A percentile compares a stretch with the other conserved stretches of the same genome.
These are phyloP conservation scores for Daldinia grandis DNA, from an alignment of 495 filamentous ascomycete species.

Conservation along the genomic window DNA sequence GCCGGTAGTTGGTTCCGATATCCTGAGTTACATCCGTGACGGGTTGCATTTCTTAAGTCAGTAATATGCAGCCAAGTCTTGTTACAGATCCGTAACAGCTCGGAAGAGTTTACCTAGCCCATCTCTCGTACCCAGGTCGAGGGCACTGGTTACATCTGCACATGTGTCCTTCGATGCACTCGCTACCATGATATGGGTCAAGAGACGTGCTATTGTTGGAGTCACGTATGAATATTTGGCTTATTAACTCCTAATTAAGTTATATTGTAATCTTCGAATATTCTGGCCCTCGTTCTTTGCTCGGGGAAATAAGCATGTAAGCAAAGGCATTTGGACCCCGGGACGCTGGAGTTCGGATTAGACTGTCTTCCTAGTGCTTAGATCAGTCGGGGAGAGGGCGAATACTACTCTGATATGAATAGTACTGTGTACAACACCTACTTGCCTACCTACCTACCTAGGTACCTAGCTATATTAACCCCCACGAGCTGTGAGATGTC, in stretches of 20 bases:
- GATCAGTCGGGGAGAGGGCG: neutral
- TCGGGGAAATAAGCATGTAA: conserved; percentile 4
- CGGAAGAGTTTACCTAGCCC: neutral
- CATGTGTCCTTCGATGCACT: neutral
- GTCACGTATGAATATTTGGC: neutral
- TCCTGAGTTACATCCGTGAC: neutral
- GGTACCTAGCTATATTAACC: no score
- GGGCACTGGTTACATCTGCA: neutral
- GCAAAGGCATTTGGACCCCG: conserved; percentile 1
- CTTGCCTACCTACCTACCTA: no score
- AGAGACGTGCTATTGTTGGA: neutral
- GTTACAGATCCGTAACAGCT: neutral
- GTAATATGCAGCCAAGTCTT: neutral
- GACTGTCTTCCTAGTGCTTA: conserved; percentile 1
- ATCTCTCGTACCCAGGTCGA: neutral
- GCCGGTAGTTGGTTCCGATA: conserved; percentile 7
- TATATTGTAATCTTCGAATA: conserved; percentile 1
- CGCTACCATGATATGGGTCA: neutral
- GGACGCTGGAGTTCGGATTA: conserved; percentile 23
- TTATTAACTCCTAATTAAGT: conserved; percentile 17
- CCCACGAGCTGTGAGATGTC: conserved; percentile 1
- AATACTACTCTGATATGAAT: neutral
- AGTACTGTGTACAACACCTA: neutral
- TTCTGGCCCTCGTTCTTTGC: neutral
- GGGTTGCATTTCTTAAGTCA: neutral